Evolutionary conservation across 805 yeast species (phyloP).

Genomic region (Cyberlindnera suaveolens): DNA sequence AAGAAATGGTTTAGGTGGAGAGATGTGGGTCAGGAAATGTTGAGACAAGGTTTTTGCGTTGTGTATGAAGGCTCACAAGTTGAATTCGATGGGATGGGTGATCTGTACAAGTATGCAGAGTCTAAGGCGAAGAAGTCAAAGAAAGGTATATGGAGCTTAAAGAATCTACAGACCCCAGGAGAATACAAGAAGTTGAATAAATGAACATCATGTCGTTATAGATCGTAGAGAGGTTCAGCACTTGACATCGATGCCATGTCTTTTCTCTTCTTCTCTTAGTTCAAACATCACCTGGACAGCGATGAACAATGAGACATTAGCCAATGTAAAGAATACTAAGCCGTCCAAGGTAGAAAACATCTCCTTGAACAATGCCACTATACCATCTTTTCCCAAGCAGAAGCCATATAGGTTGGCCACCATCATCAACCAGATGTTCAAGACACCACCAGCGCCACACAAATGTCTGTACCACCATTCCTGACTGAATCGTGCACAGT

Average conservation of each 20-base stretch:
- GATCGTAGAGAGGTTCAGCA: slow-evolving; percentile 34
- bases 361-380: slow-evolving; percentile 53
- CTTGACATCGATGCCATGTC: slow-evolving; percentile 76
- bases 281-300: slow-evolving; percentile 95
- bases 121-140: slow-evolving; percentile 46
- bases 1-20: slow-evolving; percentile 57
- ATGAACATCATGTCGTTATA: background rate
- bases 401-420: slow-evolving; percentile 92
- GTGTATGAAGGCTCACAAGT: slow-evolving; percentile 82
- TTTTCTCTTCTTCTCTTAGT: slow-evolving; percentile 75
- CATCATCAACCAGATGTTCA: slow-evolving; percentile 97
- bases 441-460: slow-evolving; percentile 83
- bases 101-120: slow-evolving; percentile 54
- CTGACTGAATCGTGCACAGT: slow-evolving; percentile 32
- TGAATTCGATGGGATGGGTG: slow-evolving; percentile 78
- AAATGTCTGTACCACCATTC: slow-evolving; percentile 71
- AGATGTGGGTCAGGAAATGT: slow-evolving; percentile 86
- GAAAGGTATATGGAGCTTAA: slow-evolving; percentile 61
- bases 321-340: slow-evolving; percentile 47
- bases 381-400: slow-evolving; percentile 88
- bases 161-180: slow-evolving; percentile 63
- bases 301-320: slow-evolving; percentile 65
- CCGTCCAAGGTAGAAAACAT: slow-evolving; percentile 74
- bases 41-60: slow-evolving; percentile 74
- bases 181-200: slow-evolving; percentile 53